Evolutionary conservation across 129 eudicot genomes (phyloP), one percentile per base, ranked within the genome.

Genomic region (Sambucus nigra): DNA sequence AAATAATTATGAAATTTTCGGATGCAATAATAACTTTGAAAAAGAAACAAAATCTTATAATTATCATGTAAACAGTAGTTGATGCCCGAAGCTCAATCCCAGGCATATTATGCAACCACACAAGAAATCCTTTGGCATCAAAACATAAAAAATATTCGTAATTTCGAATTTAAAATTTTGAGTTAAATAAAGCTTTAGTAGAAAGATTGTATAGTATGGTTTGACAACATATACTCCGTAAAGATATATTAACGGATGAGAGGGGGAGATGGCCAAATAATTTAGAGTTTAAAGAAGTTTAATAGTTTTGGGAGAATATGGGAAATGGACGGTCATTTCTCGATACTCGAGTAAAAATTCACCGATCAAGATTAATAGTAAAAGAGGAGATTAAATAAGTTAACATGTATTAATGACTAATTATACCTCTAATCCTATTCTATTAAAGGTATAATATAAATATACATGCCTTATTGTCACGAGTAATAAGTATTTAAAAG

Each of bases 51-150:
- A 59, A 7, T 2, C 7, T 0, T 14, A 8, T 17, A 45, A 39
- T 42, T 73, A 80, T 88, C 94, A 76, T 71, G 48, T 50, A 80
- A 6, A 76, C 78, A 5, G 35, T 48, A 23, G 80, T 77, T 15
- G 65, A 18, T 1, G 88, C 76, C 14, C 94, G 69, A n/a, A 80
- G 49, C 59, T 80, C 72, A 5, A 80, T 40, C 0, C 85, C 88
- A 9, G 72, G 82, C 81, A 73, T 38, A 47, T 74, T 84, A 49
- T 84, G 85, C 71, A 80, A 41, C 94, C 94, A 80, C 14, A 80
- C 70, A 0, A 88, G 94, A 63, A 84, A 80, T 18, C 94, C 94
- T 18, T 85, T 84, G n/a, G 35, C 7, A 41, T 49, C 23, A 32
- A 52, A 22, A 1, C 5, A 48, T 12, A n/a, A 3, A 4, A 59